phyloP scores from a whole-genome alignment of 192 early-diverging fungal species.

The Mortierella alpina region DNA sequence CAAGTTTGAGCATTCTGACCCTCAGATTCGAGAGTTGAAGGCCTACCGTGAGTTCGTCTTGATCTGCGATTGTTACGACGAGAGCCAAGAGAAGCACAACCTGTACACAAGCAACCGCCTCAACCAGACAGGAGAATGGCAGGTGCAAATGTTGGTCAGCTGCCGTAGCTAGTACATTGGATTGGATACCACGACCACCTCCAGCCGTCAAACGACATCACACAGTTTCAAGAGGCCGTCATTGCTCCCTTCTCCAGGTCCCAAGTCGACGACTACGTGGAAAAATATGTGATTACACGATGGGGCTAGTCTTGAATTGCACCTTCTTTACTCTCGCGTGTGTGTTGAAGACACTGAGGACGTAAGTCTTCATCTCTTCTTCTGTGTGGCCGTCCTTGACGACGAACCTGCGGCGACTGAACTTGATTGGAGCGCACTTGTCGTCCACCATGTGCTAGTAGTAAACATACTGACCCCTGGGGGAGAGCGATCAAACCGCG shows the following conservation, averaged over 20 bases:
- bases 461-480: conserved; percentile 1
- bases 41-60: not conserved
- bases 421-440: conserved; percentile 15
- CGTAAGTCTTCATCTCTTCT: conserved; percentile 16
- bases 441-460: conserved; percentile 16
- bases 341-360: conserved; percentile 15
- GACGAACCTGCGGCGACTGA: conserved; percentile 22
- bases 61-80: conserved; percentile 21
- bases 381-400: conserved; percentile 22
- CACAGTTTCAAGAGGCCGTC: not conserved
- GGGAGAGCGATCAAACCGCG: conserved; percentile 23
- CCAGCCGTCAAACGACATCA: not conserved
- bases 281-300: not conserved
- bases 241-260: not conserved
- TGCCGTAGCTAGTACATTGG: not conserved
- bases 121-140: conserved; percentile 1
- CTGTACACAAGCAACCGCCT: not conserved
- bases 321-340: too few species aligned
- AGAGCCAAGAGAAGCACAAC: not conserved
- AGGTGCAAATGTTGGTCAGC: conserved; percentile 6
- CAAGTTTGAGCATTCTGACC: not conserved
- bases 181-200: not conserved
- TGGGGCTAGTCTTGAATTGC: too few species aligned
- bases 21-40: conserved; percentile 1
- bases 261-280: conserved; percentile 2